A percentile compares a stretch with the other conserved stretches of the same genome.
Evolutionary conservation across 2,329 filamentous ascomycete species (phyloP).

Genomic region (Aspergillus thermomutatus): DNA sequence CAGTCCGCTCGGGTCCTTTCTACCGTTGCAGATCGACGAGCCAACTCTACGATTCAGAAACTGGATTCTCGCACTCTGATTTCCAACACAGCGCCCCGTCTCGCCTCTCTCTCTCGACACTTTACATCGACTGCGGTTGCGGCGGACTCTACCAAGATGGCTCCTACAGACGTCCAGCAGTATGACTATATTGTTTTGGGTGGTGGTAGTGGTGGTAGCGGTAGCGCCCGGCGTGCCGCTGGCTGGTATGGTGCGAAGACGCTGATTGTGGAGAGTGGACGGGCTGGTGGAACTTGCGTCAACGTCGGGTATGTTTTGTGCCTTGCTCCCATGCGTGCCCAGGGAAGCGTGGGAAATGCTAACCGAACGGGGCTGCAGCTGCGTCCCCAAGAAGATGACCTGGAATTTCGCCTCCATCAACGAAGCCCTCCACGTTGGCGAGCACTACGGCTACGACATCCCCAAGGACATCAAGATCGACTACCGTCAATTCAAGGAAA

Average conservation of each 20-base stretch:
- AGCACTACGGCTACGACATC: constrained; percentile 48
- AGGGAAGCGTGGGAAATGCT: background rate
- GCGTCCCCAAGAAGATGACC: constrained; percentile 53
- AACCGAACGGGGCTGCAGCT: constrained; percentile 31
- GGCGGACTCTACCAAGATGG: constrained; percentile 38
- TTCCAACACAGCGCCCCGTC: constrained; percentile 26
- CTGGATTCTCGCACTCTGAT: constrained; percentile 22
- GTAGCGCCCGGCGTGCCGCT: constrained; percentile 47
- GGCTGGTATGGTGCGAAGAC: constrained; percentile 53
- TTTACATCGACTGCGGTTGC: constrained; percentile 31
- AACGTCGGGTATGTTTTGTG: constrained; percentile 48
- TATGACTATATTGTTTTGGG: constrained; percentile 57
- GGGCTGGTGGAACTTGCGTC: constrained; percentile 50
- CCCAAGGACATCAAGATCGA: constrained; percentile 41
- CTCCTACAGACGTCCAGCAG: constrained; percentile 44
- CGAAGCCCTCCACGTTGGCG: constrained; percentile 45
- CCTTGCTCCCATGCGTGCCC: background rate
- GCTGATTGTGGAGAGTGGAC: constrained; percentile 48
- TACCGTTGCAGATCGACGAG: constrained; percentile 4
- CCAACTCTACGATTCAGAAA: background rate
- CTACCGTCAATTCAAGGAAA: constrained; percentile 47
- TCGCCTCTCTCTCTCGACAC: constrained; percentile 40
- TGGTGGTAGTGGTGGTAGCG: constrained; percentile 52
- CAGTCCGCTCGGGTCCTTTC: constrained; percentile 9
- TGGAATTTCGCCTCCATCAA: constrained; percentile 51